Conservation (phyloP, 2,329 filamentous ascomycete genomes). For the Aspergillus sp. region DNA sequence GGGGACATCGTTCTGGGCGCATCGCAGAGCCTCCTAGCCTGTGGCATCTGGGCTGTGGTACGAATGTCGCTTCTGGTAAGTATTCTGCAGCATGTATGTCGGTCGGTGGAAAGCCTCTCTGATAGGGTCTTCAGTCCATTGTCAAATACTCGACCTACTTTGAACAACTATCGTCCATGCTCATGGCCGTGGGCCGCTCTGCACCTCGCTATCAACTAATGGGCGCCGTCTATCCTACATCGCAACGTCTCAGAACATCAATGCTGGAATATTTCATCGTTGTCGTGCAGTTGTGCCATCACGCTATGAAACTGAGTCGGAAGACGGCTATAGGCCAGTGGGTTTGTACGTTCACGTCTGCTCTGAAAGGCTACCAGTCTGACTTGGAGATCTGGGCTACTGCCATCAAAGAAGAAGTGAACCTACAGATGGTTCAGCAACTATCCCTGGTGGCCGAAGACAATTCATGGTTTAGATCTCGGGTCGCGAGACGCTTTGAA, state of each 20-base stretch:
- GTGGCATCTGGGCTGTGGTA: no score
- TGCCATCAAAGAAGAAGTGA: background rate
- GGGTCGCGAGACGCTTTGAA: background rate
- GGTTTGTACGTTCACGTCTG: background rate
- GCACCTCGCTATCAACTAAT: background rate
- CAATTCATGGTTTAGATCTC: background rate
- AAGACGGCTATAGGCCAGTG: background rate
- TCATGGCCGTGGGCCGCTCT: no score
- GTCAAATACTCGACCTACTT: background rate
- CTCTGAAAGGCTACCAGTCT: background rate
- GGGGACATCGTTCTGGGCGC: no score
- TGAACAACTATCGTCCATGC: no score
- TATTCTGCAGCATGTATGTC: no score
- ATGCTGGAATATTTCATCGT: slow-evolving; percentile 6
- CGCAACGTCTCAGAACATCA: background rate
- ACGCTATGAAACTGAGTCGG: background rate
- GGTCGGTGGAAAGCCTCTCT: background rate
- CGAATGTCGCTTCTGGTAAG: background rate
- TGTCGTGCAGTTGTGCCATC: background rate
- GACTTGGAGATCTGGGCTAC: background rate
- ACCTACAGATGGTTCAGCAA: background rate
- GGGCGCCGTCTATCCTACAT: background rate
- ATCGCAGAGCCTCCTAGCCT: no score
- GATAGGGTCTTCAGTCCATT: background rate
- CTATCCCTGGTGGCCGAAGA: background rate